Conservation (phyloP, 2,329 filamentous ascomycete species). For the Ceratocystis eucalypticola region DNA sequence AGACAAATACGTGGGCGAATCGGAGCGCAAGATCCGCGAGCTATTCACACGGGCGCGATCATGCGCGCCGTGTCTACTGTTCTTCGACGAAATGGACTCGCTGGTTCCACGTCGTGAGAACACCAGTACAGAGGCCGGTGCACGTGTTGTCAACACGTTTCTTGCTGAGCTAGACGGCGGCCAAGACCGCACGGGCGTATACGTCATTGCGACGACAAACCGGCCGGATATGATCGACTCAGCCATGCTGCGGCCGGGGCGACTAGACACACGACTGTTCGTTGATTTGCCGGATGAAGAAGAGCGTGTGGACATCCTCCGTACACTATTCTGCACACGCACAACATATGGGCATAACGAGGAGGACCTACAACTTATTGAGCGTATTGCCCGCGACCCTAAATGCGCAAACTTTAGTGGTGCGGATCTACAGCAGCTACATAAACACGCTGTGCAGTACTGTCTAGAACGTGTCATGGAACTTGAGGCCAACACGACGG, state of each 20-base stretch:
- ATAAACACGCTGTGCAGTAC: slow-evolving; percentile 38
- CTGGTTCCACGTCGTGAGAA: slow-evolving; percentile 75
- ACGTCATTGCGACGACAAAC: slow-evolving; percentile 90
- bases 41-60: slow-evolving; percentile 80
- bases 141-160: slow-evolving; percentile 85
- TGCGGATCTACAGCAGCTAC: slow-evolving; percentile 42
- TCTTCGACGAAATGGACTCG: slow-evolving; percentile 96
- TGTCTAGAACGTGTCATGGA: slow-evolving; percentile 32
- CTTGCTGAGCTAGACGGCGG: slow-evolving; percentile 89
- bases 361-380: slow-evolving; percentile 41
- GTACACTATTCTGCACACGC: slow-evolving; percentile 45
- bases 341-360: slow-evolving; percentile 31
- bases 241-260: slow-evolving; percentile 83
- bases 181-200: slow-evolving; percentile 67
- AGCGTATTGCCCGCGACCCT: slow-evolving; percentile 49
- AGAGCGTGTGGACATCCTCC: slow-evolving; percentile 75
- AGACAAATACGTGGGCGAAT: slow-evolving; percentile 97
- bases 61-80: slow-evolving; percentile 82
- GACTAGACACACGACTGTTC: slow-evolving; percentile 77
- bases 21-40: slow-evolving; percentile 80
- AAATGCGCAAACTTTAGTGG: slow-evolving; percentile 67
- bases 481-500: slow-evolving; percentile 21
- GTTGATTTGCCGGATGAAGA: slow-evolving; percentile 69
- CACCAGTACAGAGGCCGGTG: slow-evolving; percentile 64
- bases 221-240: slow-evolving; percentile 92